phyloP scores from a whole-genome alignment of 2,329 filamentous ascomycete genomes.

The Sphaerulina vaccinii region DNA sequence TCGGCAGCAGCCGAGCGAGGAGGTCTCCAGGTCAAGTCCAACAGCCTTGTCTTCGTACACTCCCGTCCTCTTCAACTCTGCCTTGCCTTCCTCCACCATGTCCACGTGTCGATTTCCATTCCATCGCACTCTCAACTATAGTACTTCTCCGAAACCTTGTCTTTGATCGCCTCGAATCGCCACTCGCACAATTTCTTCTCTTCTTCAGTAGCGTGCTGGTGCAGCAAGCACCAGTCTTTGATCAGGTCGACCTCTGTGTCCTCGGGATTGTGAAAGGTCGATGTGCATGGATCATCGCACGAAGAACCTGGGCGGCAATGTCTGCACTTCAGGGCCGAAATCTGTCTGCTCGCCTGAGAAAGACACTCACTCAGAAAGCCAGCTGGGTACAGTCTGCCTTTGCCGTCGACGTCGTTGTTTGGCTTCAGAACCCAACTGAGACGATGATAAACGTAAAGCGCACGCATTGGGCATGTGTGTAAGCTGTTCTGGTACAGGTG shows the following conservation, averaged over 20 bases:
- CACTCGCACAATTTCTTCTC: slow-evolving; percentile 7
- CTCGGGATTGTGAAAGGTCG: background rate
- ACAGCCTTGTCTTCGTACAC: too few relatives aligned
- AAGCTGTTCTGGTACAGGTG: background rate
- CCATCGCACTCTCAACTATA: too few relatives aligned
- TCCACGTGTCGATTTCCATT: too few relatives aligned
- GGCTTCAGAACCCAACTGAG: background rate
- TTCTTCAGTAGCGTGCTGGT: slow-evolving; percentile 3
- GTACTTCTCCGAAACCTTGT: too few relatives aligned
- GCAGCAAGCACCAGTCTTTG: background rate
- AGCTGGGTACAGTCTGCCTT: background rate
- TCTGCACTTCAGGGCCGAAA: background rate
- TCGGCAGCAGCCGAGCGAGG: too few relatives aligned
- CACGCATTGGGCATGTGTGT: background rate
- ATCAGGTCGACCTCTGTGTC: background rate
- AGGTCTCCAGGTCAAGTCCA: too few relatives aligned
- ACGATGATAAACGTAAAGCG: background rate
- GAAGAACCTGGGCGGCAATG: background rate
- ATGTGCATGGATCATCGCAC: background rate
- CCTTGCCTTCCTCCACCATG: too few relatives aligned
- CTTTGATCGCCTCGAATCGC: background rate
- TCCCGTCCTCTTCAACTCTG: too few relatives aligned
- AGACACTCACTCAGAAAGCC: background rate
- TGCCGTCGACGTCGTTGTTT: background rate
- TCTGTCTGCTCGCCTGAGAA: background rate